Evolutionary conservation across 2,329 filamentous ascomycete species (phyloP), one percentile per base, ranked within the genome.

Genomic region (Thielaviopsis ethacetica): DNA sequence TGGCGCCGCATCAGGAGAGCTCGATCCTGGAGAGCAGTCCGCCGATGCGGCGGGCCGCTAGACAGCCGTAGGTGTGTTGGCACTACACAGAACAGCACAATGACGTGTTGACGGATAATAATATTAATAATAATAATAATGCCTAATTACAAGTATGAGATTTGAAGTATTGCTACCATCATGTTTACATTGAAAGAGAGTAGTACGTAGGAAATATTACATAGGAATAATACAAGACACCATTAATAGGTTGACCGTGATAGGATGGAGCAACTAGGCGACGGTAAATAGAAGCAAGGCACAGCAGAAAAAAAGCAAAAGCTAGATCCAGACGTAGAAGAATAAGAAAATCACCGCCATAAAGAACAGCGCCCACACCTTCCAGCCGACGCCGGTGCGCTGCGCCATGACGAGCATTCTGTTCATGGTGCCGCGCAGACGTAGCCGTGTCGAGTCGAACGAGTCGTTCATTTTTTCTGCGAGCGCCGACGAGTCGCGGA

Each of bases 321-420:
- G 24, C 41, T 44, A 54, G 62, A 95, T 71, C 91, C 91, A 96
- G 61, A 97, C 91, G 70, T 91, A 98, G 65, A 83, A 81, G 71
- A 98, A 98, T 64, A 97, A 70, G 59, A 91, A 68, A 63, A 85
- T 81, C 19, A 97, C 88, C 41, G 84, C 86, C 5, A 82, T 77
- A 69, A 98, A 95, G 72, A 98, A 98, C 51, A 76, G 78, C 56
- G 96, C 70, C 93, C 93, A 98, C 60, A 91, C 86, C 72, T 82
- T 91, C 93, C 93, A 98, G 67, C 90, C 85, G 10, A 98, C 85
- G n/a, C 93, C 93, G 1, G 91, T 95, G 66, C 83, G 79, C 73
- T 97, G 82, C 4, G 93, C 93, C 93, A 98, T 98, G 58, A 91
- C 69, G 64, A 97, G 73, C 93, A 98, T 98, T 61, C 91, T 79